Evolutionary conservation across 2,329 filamentous ascomycete species (phyloP), one percentile per base, ranked within the genome.

Genomic region (Fusarium sp.): DNA sequence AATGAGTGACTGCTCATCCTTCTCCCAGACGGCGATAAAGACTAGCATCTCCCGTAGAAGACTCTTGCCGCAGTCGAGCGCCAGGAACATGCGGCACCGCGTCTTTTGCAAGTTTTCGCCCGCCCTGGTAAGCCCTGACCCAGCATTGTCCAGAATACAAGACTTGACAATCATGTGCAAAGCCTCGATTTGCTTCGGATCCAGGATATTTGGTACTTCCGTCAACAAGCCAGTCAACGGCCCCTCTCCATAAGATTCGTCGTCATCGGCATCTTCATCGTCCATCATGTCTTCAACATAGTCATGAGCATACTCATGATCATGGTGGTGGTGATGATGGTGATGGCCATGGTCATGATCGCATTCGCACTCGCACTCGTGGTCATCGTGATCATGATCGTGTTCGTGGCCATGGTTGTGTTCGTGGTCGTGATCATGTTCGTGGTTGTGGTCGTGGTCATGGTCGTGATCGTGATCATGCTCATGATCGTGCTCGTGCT

Each of bases 81-180:
- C 95, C 48, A 98, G 86, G 59, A 98, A 90, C 80, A 98, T 93
- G 80, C 97, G 94, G 79, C 95, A 98, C 24, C 96, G 88, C 2
- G 96, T 94, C 71, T 95, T 94, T 82, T 98, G 95, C 84, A 98
- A 92, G 80, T 96, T 97, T 80, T 95, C 93, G 20, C 92, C 92
- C 14, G 88, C 88, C 11, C 86, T 83, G 52, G 92, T 93, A 9
- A 91, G 84, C 0, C 92, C 91, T 73, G 93, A 92, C 69, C 93
- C 94, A 68, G 90, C 88, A n/a, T 91, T 92, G 78, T 97, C 94
- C 24, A 98, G 91, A 63, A 98, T 97, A 72, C 95, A 97, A 16
- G 94, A 95, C 86, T 98, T 98, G 78, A 98, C 93, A 69, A 98
- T 97, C 95, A 98, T 98, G 65, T 97, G 96, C 63, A 98, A 85